Percentiles rank a stretch among this genome's conserved stretches.
phyloP scores from a whole-genome alignment of 2,329 filamentous ascomycete genomes.

The Epichloe baconii region DNA sequence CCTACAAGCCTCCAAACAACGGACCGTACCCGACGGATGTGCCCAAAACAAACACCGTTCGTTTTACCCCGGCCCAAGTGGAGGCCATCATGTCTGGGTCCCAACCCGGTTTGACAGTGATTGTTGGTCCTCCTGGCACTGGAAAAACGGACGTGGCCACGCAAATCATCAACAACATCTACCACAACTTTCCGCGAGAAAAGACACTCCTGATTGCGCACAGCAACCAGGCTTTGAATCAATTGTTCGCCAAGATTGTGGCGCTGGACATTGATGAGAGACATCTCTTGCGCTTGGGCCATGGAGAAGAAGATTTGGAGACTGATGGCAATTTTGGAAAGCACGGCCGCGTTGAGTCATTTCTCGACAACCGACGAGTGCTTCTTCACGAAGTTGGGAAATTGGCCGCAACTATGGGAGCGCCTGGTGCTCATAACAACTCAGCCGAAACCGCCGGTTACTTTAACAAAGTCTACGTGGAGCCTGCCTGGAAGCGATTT shows the following conservation, averaged over 20 bases:
- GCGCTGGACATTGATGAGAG: conserved; percentile 90
- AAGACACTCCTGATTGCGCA: conserved; percentile 87
- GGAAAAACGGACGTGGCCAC: conserved; percentile 99
- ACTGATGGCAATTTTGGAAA: conserved; percentile 85
- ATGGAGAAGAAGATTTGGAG: conserved; percentile 87
- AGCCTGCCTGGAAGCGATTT: conserved; percentile 81
- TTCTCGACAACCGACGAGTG: conserved; percentile 71
- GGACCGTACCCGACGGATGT: conserved; percentile 81
- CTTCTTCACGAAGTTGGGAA: conserved; percentile 77
- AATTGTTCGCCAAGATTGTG: conserved; percentile 96
- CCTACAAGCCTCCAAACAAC: conserved; percentile 77
- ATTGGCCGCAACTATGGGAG: conserved; percentile 70
- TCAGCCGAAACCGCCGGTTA: conserved; percentile 96
- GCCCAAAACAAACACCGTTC: conserved; percentile 68
- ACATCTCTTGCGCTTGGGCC: conserved; percentile 81
- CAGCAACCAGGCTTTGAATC: conserved; percentile 95
- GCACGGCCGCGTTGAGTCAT: conserved; percentile 85
- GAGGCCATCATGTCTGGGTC: conserved; percentile 89
- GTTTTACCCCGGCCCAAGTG: conserved; percentile 82
- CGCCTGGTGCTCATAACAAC: conserved; percentile 86
- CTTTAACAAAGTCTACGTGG: conserved; percentile 85
- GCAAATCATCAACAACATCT: conserved; percentile 97
- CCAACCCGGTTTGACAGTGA: conserved; percentile 84
- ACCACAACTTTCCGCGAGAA: conserved; percentile 92
- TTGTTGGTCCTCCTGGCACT: conserved; percentile 90